Evolutionary conservation across 2,329 filamentous ascomycete genomes (phyloP), one percentile per base, ranked within the genome.

Genomic region (Colletotrichum viniferum): DNA sequence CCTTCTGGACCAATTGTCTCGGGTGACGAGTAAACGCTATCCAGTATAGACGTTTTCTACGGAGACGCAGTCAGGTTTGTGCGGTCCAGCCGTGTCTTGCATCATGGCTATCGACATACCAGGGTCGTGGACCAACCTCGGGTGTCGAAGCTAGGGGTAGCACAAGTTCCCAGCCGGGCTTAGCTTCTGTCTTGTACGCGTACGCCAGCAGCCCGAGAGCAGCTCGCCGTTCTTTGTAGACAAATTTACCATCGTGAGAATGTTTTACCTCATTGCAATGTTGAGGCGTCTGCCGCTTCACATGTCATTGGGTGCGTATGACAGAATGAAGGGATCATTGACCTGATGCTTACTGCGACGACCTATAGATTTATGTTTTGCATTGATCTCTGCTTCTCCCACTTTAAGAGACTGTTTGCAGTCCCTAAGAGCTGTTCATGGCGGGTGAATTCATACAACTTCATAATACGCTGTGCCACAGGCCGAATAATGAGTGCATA

Each of bases 361-460:
- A 52, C 43, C n/a, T 21, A 52, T 52, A 0, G 6, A 52, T 21
- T 52, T 10, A 52, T 21, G n/a, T 52, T 52, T 52, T 52, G n/a
- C 43, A 52, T 52, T 52, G n/a, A 7, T 52, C n/a, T 52, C 43
- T 3, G 18, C 3, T 21, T 5, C 43, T 52, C 43, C 43, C 43
- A 52, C 43, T 52, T 52, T 12, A 52, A n/a, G 43, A 52, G n/a
- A 52, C n/a, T 52, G 43, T 52, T 52, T 52, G 43, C 12, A 2
- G 43, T 52, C 2, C n/a, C 21, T 52, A 2, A 1, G 43, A 52
- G 43, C 43, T 52, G 7, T 52, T 52, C n/a, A 52, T 2, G 3
- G n/a, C n/a, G n/a, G n/a, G 1, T 21, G 43, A 21, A 21, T 7
- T 7, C 0, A 1, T 21, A 7, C 0, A 21, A 2, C 7, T 21